phyloP scores from a whole-genome alignment of 2,329 filamentous ascomycete genomes.

The Apiospora hydei region DNA sequence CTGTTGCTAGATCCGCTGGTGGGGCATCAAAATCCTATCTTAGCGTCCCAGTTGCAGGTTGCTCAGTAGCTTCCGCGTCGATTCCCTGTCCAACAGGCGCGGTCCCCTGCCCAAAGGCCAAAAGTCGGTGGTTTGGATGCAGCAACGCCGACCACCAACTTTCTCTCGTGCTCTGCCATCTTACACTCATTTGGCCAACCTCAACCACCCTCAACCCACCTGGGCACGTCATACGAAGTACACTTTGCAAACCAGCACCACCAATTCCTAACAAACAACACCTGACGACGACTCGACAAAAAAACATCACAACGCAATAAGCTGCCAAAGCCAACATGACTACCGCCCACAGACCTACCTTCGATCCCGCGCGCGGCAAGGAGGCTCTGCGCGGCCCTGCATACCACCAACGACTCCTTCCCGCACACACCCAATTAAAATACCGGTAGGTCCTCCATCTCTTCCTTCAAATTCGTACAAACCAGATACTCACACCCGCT shows the following conservation, averaged over 20 bases:
- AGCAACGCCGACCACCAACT: conserved; percentile 10
- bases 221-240: neutral
- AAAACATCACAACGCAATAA: neutral
- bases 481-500: conserved; percentile 29
- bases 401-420: conserved; percentile 94
- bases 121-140: neutral
- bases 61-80: conserved; percentile 1
- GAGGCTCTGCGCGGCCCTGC: conserved; percentile 91
- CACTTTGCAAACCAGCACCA: neutral
- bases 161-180: neutral
- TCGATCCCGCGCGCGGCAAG: conserved; percentile 94
- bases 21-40: conserved; percentile 5
- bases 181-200: conserved; percentile 23
- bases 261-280: neutral
- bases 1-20: neutral
- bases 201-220: conserved; percentile 16
- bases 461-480: no score
- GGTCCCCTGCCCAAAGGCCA: neutral
- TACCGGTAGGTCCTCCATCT: conserved; percentile 63
- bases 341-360: conserved; percentile 84
- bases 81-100: neutral
- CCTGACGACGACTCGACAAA: neutral
- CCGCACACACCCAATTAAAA: conserved; percentile 93
- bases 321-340: conserved; percentile 59
- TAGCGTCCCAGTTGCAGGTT: neutral